These are phyloP conservation scores for Sechiopsis laciniata DNA, from an alignment of 306 rosid species.

Conservation along the genomic window DNA sequence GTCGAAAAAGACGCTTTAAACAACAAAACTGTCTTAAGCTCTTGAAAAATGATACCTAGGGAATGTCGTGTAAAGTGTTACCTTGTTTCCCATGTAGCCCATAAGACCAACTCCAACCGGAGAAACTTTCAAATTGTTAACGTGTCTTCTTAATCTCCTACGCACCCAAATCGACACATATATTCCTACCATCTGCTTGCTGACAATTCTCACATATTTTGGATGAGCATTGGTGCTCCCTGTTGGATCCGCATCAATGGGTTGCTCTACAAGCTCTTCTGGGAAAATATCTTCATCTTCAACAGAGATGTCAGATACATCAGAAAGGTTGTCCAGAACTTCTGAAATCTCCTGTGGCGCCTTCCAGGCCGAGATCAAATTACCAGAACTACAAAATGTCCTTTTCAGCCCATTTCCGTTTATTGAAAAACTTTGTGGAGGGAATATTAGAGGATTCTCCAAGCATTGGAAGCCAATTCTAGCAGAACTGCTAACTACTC, in stretches of 20 bases:
- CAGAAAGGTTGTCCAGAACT: conserved; percentile 46
- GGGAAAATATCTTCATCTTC: conserved; percentile 42
- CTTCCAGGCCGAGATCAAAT: conserved; percentile 42
- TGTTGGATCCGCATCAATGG: conserved; percentile 21
- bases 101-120: conserved; percentile 93
- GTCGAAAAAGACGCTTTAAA: background rate
- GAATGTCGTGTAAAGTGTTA: conserved; percentile 20
- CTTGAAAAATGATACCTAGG: conserved; percentile 11
- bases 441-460: conserved; percentile 35
- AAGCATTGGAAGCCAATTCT: conserved; percentile 55
- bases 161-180: conserved; percentile 90
- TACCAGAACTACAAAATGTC: conserved; percentile 57
- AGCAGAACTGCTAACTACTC: conserved; percentile 73
- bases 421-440: conserved; percentile 22
- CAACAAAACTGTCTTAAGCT: background rate
- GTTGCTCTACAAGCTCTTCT: conserved; percentile 36
- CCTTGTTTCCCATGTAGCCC: conserved; percentile 99
- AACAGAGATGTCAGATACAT: conserved; percentile 34
- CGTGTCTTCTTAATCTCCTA: conserved; percentile 75
- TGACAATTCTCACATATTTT: conserved; percentile 66
- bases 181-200: conserved; percentile 99
- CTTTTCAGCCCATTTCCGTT: conserved; percentile 43
- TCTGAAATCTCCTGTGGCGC: conserved; percentile 40
- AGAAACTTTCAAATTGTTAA: conserved; percentile 76
- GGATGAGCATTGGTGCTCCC: conserved; percentile 34